A percentile compares a stretch with the other conserved stretches of the same genome.
Evolutionary conservation across 83 land plant species (phyloP).

Genomic region (Larix sibirica): DNA sequence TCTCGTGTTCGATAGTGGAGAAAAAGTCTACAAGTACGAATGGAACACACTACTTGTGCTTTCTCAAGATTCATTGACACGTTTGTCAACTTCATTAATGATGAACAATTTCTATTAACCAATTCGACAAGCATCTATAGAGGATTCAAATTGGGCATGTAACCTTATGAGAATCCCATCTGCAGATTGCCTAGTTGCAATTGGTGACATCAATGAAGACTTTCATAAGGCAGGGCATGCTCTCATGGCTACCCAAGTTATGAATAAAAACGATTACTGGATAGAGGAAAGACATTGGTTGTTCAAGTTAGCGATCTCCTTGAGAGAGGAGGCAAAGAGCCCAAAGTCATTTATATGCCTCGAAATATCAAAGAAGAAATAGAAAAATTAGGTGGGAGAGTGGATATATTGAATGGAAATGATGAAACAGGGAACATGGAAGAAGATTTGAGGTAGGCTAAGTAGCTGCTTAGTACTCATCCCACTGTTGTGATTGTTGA

Average conservation of each 20-base stretch:
- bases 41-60: constrained; percentile 50
- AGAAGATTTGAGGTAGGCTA: constrained; percentile 75
- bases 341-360: constrained; percentile 72
- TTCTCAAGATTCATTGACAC: constrained; percentile 89
- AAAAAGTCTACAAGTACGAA: not conserved
- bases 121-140: not conserved
- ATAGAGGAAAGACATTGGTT: constrained; percentile 74
- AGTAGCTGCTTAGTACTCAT: constrained; percentile 28
- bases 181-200: constrained; percentile 74
- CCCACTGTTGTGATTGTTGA: constrained; percentile 77
- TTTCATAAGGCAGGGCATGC: constrained; percentile 63
- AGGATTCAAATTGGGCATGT: not conserved
- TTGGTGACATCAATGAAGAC: constrained; percentile 98
- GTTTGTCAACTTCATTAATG: constrained; percentile 89
- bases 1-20: no score
- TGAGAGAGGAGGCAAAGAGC: constrained; percentile 90
- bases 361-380: constrained; percentile 74
- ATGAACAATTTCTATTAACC: constrained; percentile 60
- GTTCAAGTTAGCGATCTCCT: constrained; percentile 95
- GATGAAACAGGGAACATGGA: constrained; percentile 97
- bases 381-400: constrained; percentile 54
- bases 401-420: constrained; percentile 89
- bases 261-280: constrained; percentile 71
- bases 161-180: constrained; percentile 48
- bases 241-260: constrained; percentile 59